Conservation (phyloP, 768 basidiomycete species). For the Chalciporus chontae region DNA sequence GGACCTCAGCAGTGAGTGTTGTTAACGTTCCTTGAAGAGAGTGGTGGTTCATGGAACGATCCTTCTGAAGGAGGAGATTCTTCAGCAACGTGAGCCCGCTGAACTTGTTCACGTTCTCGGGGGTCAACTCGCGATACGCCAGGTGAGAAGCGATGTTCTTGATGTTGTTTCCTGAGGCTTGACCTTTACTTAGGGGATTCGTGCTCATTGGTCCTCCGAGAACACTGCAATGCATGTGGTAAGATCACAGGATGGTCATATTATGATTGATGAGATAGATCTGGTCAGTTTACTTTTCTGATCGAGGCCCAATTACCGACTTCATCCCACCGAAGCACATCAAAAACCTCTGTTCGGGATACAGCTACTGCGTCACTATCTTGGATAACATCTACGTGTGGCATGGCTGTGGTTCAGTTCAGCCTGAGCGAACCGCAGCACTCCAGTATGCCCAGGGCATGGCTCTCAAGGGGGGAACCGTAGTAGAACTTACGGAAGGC, state of each 20-base stretch:
- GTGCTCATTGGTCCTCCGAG: constrained; percentile 72
- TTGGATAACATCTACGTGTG: constrained; percentile 74
- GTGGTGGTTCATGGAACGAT: background rate
- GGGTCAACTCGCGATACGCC: constrained; percentile 67
- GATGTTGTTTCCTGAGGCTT: background rate
- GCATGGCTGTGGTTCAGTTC: constrained; percentile 70
- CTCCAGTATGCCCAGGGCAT: constrained; percentile 55
- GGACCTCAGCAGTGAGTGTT: constrained; percentile 53
- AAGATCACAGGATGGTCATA: constrained; percentile 44
- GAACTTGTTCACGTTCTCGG: constrained; percentile 65
- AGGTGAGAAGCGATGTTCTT: constrained; percentile 42
- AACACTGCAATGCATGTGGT: constrained; percentile 83
- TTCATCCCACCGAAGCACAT: constrained; percentile 40
- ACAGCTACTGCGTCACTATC: constrained; percentile 73
- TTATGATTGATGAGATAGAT: constrained; percentile 71
- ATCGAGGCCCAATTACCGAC: constrained; percentile 2
- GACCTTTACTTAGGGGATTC: constrained; percentile 48
- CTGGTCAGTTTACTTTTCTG: constrained; percentile 40
- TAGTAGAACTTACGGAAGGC: constrained; percentile 63
- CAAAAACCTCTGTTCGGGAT: constrained; percentile 78
- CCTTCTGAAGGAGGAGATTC: constrained; percentile 34
- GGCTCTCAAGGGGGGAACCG: constrained; percentile 32
- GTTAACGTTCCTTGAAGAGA: background rate
- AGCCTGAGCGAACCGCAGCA: constrained; percentile 59
- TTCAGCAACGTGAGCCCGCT: constrained; percentile 61